phyloP scores from a whole-genome alignment of 352 stramenopile genomes.

The Pythium phragmiticola region DNA sequence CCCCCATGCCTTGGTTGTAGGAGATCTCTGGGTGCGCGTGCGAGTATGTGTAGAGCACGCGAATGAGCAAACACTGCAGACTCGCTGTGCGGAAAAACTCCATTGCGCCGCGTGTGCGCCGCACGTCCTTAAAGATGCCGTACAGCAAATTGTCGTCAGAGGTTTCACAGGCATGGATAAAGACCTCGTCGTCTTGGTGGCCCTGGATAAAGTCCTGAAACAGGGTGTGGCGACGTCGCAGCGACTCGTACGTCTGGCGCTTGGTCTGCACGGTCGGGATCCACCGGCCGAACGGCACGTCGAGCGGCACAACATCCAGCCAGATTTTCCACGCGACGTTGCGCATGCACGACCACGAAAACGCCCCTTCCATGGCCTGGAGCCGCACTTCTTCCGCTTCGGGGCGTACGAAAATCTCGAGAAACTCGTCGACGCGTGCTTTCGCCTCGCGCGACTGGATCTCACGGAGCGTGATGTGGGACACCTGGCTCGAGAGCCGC shows the following conservation, averaged over 20 bases:
- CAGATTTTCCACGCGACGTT: constrained; percentile 73
- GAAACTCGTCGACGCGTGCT: constrained; percentile 63
- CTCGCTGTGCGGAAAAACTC: constrained; percentile 48
- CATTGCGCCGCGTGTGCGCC: constrained; percentile 60
- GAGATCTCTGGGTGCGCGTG: constrained; percentile 59
- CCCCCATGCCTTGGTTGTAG: constrained; percentile 80
- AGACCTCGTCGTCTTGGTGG: constrained; percentile 36
- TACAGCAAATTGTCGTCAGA: constrained; percentile 55
- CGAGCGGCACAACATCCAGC: constrained; percentile 51
- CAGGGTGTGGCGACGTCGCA: constrained; percentile 32
- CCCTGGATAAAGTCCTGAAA: constrained; percentile 34
- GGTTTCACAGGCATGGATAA: constrained; percentile 54
- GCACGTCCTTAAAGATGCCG: constrained; percentile 72
- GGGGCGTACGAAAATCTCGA: constrained; percentile 68
- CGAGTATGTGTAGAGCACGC: constrained; percentile 73
- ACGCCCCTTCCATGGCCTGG: constrained; percentile 56
- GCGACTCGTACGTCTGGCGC: constrained; percentile 41
- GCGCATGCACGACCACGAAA: constrained; percentile 74
- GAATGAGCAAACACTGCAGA: constrained; percentile 59
- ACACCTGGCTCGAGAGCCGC: constrained; percentile 46
- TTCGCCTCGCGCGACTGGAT: constrained; percentile 57
- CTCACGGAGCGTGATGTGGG: constrained; percentile 47
- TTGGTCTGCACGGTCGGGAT: constrained; percentile 32
- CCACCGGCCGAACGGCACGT: constrained; percentile 55
- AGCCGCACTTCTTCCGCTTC: constrained; percentile 44